Percentiles rank a stretch among this genome's conserved stretches.
Evolutionary conservation across 257 asterid species (phyloP).

Genomic region (Solanum neorickii): DNA sequence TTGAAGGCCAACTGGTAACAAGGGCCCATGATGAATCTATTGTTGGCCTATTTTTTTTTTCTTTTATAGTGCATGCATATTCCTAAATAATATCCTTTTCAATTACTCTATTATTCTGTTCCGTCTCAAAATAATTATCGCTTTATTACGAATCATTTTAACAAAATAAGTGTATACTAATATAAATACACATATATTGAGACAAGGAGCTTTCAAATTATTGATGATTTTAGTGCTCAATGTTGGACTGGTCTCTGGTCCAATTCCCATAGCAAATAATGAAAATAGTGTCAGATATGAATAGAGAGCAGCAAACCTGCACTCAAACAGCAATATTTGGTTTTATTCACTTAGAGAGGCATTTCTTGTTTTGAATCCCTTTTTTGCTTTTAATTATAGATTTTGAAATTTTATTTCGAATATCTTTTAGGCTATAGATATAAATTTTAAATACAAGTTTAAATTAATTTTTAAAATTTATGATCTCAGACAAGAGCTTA

Average conservation of each 20-base stretch:
- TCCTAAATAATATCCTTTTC: background rate
- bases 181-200: background rate
- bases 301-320: background rate
- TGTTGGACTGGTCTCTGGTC: constrained; percentile 68
- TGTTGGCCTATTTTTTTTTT: background rate
- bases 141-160: background rate
- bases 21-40: background rate
- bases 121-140: background rate
- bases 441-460: fast-evolving
- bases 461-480: background rate
- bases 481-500: background rate
- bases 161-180: background rate
- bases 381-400: background rate
- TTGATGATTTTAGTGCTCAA: constrained; percentile 7
- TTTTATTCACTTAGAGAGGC: background rate
- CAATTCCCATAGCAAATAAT: constrained; percentile 55
- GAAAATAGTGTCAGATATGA: constrained; percentile 36
- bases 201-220: background rate
- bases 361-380: background rate
- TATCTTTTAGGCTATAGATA: fast-evolving
- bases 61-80: background rate
- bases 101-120: background rate
- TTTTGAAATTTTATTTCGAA: fast-evolving
- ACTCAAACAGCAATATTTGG: background rate
- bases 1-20: background rate